Percentiles rank a stretch among this genome's conserved stretches.
These are phyloP conservation scores for Phytophthora brassicae DNA, from an alignment of 352 stramenopile genomes.

Conservation along the genomic window DNA sequence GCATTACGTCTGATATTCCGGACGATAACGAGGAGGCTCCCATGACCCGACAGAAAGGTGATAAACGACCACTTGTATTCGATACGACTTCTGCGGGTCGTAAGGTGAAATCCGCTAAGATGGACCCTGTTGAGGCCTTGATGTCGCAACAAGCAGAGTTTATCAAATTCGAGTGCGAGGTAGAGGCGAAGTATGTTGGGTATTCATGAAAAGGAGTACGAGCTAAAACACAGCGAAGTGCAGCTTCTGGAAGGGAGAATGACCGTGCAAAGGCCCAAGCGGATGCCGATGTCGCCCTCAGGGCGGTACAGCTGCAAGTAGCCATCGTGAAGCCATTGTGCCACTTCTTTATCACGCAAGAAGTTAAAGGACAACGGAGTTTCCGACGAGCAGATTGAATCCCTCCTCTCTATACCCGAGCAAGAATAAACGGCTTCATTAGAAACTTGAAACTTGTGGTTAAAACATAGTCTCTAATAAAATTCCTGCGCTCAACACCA, in stretches of 20 bases:
- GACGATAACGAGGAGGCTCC: not conserved
- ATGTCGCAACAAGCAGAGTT: too few species aligned
- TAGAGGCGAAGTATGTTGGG: not conserved
- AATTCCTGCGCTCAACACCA: too few species aligned
- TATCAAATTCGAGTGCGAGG: not conserved
- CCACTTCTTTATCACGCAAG: not conserved
- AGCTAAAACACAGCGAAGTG: not conserved
- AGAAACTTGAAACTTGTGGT: too few species aligned
- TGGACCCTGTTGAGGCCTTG: too few species aligned
- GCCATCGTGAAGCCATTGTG: not conserved
- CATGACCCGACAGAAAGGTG: not conserved
- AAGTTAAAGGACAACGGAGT: not conserved
- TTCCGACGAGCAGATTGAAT: too few species aligned
- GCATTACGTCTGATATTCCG: not conserved
- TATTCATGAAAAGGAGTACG: not conserved
- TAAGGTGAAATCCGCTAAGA: too few species aligned
- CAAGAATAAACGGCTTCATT: too few species aligned
- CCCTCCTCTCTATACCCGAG: too few species aligned
- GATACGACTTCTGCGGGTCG: too few species aligned
- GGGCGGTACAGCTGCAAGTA: not conserved
- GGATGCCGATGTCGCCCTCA: not conserved
- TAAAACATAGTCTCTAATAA: too few species aligned
- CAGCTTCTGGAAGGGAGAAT: too few species aligned
- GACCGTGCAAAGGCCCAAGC: too few species aligned
- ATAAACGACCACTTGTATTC: not conserved